phyloP scores from a whole-genome alignment of 345 rosid genomes.

The Eutrema heterophyllum region DNA sequence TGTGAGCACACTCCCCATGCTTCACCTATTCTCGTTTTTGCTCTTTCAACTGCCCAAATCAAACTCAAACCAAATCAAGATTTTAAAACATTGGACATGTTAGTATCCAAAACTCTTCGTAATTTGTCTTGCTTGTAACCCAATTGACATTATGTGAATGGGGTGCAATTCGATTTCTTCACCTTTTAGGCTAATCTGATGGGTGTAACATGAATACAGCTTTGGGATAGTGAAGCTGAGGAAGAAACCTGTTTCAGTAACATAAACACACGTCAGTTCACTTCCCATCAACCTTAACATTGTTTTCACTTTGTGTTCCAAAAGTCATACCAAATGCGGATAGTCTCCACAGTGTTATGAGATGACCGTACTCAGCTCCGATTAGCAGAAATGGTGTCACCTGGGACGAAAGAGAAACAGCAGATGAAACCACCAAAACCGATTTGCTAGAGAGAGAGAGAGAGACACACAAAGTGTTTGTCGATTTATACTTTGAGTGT shows the following conservation, averaged over 20 bases:
- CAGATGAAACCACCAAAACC: background rate
- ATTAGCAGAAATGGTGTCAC: slow-evolving; percentile 81
- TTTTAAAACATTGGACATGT: background rate
- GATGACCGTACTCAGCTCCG: slow-evolving; percentile 89
- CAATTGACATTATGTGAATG: slow-evolving; percentile 2
- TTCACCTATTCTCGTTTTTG: slow-evolving; percentile 40
- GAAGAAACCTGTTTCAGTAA: slow-evolving; percentile 64
- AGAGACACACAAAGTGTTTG: background rate
- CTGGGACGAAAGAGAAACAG: slow-evolving; percentile 32
- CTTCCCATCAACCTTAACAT: background rate
- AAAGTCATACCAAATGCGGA: slow-evolving; percentile 54
- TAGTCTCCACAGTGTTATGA: slow-evolving; percentile 69
- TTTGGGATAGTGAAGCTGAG: slow-evolving; percentile 77
- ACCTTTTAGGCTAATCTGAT: slow-evolving; percentile 67
- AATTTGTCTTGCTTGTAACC: background rate
- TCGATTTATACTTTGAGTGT: slow-evolving; percentile 67
- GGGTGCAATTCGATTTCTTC: background rate
- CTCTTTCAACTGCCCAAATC: slow-evolving; percentile 47
- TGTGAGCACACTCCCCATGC: slow-evolving; percentile 80
- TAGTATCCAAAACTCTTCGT: background rate
- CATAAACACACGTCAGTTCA: slow-evolving; percentile 11
- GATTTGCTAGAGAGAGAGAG: background rate
- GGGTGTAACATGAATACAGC: slow-evolving; percentile 56
- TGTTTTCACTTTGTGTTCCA: slow-evolving; percentile 2
- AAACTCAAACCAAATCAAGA: slow-evolving; percentile 4